phyloP scores from a whole-genome alignment of 2,329 filamentous ascomycete genomes.

The Fusarium sp. region DNA sequence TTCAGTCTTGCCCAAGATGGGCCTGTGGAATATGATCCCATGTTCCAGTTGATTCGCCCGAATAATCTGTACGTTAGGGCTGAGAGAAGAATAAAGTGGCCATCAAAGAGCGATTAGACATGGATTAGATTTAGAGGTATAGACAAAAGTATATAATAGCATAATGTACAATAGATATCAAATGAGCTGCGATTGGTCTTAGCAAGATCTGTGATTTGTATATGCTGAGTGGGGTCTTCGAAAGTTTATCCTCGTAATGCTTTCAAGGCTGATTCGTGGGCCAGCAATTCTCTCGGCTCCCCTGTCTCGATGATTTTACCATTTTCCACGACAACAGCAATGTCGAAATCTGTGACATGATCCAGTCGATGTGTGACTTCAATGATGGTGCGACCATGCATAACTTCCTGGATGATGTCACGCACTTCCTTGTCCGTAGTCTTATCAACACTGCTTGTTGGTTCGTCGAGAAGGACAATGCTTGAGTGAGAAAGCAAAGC shows the following conservation, averaged over 20 bases:
- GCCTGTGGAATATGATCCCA: slow-evolving; percentile 67
- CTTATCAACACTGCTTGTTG: slow-evolving; percentile 49
- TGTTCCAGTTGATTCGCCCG: slow-evolving; percentile 68
- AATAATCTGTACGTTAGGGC: slow-evolving; percentile 66
- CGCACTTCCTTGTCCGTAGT: slow-evolving; percentile 47
- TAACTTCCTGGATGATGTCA: slow-evolving; percentile 31
- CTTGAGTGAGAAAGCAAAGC: slow-evolving; percentile 52
- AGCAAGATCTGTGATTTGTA: neutral
- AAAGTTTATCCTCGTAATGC: neutral
- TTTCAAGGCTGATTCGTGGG: slow-evolving; percentile 7
- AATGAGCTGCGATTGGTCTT: neutral
- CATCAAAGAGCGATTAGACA: slow-evolving; percentile 44
- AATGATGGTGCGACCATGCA: slow-evolving; percentile 45
- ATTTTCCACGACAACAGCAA: slow-evolving; percentile 47
- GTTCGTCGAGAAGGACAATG: slow-evolving; percentile 51
- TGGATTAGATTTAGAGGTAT: neutral
- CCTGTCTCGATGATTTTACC: slow-evolving; percentile 47
- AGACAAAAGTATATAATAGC: slow-evolving; percentile 30
- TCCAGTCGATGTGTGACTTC: slow-evolving; percentile 50
- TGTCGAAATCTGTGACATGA: slow-evolving; percentile 44
- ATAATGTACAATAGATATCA: slow-evolving; percentile 23
- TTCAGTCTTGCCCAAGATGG: slow-evolving; percentile 64
- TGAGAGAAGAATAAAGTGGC: slow-evolving; percentile 62
- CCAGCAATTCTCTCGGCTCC: slow-evolving; percentile 41
- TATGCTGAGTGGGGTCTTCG: neutral